Evolutionary conservation across 768 basidiomycete species (phyloP).

Genomic region (Macrolepiota albuminosa): DNA sequence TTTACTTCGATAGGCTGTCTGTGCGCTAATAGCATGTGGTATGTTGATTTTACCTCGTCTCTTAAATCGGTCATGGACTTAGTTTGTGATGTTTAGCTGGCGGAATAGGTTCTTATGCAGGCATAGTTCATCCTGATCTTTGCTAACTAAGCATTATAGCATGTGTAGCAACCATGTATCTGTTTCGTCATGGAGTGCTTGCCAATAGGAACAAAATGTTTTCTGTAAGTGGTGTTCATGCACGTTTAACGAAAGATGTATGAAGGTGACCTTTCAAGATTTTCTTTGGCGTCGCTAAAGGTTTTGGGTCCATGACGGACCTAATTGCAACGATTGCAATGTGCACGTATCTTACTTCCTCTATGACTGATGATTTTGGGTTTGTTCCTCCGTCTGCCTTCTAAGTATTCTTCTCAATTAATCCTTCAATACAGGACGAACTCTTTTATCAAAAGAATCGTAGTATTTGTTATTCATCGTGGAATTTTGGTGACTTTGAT

Average conservation of each 20-base stretch:
- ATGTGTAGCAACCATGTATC: conserved; percentile 33
- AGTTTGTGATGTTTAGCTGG: conserved; percentile 15
- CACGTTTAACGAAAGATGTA: background rate
- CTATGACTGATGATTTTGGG: conserved; percentile 32
- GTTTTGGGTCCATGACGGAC: conserved; percentile 37
- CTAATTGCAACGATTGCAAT: conserved; percentile 40
- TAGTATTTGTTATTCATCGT: conserved; percentile 36
- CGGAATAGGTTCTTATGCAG: conserved; percentile 20
- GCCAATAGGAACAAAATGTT: conserved; percentile 24
- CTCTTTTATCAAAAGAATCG: conserved; percentile 29
- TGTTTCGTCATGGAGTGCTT: conserved; percentile 29
- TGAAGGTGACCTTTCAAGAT: conserved; percentile 20
- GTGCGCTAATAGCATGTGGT: conserved; percentile 27
- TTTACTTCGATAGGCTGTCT: conserved; percentile 14
- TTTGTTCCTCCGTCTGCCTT: conserved; percentile 15
- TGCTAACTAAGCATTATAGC: conserved; percentile 11
- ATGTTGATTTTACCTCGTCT: background rate
- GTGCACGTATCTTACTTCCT: conserved; percentile 32
- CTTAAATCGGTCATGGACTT: conserved; percentile 2
- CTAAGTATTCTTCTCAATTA: background rate
- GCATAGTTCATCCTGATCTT: background rate
- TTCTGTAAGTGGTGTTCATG: conserved; percentile 18
- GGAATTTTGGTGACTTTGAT: conserved; percentile 40
- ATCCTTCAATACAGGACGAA: conserved; percentile 27
- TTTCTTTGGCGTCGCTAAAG: conserved; percentile 40